These are phyloP conservation scores for Chytriomyces confervae DNA, from an alignment of 192 early-diverging fungal genomes.

Conservation along the genomic window DNA sequence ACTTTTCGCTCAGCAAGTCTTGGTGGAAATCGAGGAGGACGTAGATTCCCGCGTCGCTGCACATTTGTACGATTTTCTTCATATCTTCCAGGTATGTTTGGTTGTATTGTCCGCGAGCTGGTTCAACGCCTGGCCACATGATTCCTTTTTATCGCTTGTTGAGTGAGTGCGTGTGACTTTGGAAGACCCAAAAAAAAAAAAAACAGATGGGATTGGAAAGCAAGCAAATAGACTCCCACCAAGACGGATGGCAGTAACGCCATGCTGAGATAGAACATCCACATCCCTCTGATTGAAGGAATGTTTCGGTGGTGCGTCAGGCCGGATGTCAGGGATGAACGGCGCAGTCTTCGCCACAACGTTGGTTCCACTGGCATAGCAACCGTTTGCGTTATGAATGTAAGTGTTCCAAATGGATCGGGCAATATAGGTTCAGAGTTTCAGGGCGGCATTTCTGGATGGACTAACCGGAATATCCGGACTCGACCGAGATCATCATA, in stretches of 20 bases:
- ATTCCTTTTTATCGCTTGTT: background rate
- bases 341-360: slow-evolving; percentile 8
- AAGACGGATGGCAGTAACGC: slow-evolving; percentile 17
- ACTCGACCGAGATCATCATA: slow-evolving; percentile 33
- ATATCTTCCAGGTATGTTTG: slow-evolving; percentile 61
- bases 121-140: slow-evolving; percentile 68
- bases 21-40: slow-evolving; percentile 71
- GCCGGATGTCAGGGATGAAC: background rate
- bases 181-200: no score
- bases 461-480: slow-evolving; percentile 33
- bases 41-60: slow-evolving; percentile 58
- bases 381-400: background rate
- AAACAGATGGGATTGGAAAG: no score
- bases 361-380: slow-evolving; percentile 1
- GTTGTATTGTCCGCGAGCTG: slow-evolving; percentile 60
- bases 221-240: background rate
- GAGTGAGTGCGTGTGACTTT: no score
- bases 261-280: background rate
- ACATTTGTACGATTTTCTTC: slow-evolving; percentile 49
- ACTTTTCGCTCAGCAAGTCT: slow-evolving; percentile 50
- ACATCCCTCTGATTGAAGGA: slow-evolving; percentile 19
- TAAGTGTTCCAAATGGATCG: background rate
- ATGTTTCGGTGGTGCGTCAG: background rate
- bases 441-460: background rate
- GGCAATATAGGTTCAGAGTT: background rate